These are phyloP conservation scores for Epichloe gansuensis DNA, from an alignment of 2,329 filamentous ascomycete genomes.

Conservation along the genomic window DNA sequence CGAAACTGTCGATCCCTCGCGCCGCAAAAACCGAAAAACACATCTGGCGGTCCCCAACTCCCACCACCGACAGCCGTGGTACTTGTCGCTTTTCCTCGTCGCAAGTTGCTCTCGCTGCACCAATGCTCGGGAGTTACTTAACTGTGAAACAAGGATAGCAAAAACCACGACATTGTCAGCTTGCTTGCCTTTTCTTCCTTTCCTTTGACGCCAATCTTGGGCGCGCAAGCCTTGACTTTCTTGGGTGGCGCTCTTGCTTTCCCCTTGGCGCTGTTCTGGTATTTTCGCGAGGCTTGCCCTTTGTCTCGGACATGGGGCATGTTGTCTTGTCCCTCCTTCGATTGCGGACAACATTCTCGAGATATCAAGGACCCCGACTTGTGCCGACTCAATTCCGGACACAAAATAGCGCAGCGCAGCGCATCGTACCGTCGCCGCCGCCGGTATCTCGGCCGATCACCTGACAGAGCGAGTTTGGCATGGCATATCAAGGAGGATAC, in stretches of 20 bases:
- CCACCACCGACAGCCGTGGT: not conserved
- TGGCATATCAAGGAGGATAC: constrained; percentile 41
- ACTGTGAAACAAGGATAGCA: not conserved
- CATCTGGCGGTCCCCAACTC: not conserved
- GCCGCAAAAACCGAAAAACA: constrained; percentile 1
- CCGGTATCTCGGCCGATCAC: not conserved
- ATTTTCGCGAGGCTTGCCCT: not conserved
- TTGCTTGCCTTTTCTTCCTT: not conserved
- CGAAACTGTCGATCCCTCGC: not conserved
- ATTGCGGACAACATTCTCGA: not conserved
- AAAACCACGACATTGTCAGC: not conserved
- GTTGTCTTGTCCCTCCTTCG: not conserved
- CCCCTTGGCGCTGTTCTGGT: not conserved
- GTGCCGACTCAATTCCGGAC: too few relatives aligned
- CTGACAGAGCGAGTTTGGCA: constrained; percentile 13
- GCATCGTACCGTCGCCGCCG: not conserved
- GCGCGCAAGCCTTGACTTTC: not conserved
- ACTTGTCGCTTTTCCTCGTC: not conserved
- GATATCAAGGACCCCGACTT: not conserved
- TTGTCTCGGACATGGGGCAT: constrained; percentile 3
- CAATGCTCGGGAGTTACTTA: not conserved
- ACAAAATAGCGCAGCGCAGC: not conserved
- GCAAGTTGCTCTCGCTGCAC: not conserved
- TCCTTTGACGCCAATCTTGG: not conserved
- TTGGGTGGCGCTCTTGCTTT: not conserved